Conservation (phyloP, 2,329 filamentous ascomycete genomes). For the Pseudocercospora ulei region DNA sequence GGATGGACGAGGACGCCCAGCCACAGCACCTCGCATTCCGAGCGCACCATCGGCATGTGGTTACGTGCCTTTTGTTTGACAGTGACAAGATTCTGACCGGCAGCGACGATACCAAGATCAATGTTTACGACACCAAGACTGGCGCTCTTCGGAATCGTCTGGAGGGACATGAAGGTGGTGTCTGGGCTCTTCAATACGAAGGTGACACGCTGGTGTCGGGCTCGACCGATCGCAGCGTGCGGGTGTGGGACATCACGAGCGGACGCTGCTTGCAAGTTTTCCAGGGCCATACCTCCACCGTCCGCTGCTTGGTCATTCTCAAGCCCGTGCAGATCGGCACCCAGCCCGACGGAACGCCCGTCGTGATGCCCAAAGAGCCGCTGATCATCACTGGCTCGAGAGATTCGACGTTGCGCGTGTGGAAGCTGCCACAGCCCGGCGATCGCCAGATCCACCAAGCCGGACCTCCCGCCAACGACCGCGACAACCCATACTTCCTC, state of each 20-base stretch:
- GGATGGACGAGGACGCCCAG: conserved; percentile 74
- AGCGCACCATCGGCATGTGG: conserved; percentile 92
- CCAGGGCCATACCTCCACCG: conserved; percentile 93
- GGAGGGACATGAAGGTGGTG: conserved; percentile 88
- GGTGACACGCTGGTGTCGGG: conserved; percentile 92
- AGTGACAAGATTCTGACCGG: conserved; percentile 96
- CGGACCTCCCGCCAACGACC: conserved; percentile 59
- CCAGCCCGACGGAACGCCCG: conserved; percentile 58
- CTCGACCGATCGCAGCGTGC: conserved; percentile 91
- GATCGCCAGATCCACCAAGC: conserved; percentile 71
- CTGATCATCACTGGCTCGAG: conserved; percentile 95
- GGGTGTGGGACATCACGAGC: conserved; percentile 97
- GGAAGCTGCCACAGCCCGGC: conserved; percentile 76
- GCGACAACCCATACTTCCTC: conserved; percentile 90
- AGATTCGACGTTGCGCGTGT: conserved; percentile 86
- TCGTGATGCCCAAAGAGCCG: conserved; percentile 89
- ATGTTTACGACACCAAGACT: conserved; percentile 95
- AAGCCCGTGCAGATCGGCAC: conserved; percentile 72
- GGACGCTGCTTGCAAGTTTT: conserved; percentile 91
- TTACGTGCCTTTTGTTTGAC: conserved; percentile 95
- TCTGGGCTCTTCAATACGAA: conserved; percentile 95
- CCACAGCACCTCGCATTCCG: conserved; percentile 89
- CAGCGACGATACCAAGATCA: conserved; percentile 93
- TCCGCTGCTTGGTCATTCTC: conserved; percentile 88
- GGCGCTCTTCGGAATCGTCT: conserved; percentile 74